Evolutionary conservation across 495 filamentous ascomycete species (phyloP), one percentile per base, ranked within the genome.

Genomic region (Podospora australis): DNA sequence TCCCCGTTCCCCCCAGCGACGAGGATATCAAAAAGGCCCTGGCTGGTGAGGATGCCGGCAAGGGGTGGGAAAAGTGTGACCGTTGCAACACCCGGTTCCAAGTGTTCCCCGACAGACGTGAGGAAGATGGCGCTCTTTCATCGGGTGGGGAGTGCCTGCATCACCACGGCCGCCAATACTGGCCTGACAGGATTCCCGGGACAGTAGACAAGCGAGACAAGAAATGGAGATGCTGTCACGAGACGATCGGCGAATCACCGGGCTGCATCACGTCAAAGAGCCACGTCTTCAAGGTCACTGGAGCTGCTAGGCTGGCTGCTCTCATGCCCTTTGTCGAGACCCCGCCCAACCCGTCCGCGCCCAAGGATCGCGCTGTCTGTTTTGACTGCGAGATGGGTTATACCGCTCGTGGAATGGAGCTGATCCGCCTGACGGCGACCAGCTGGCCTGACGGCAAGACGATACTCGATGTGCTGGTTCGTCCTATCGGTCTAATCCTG

Each of bases 351-450:
- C 66, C 70, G 8, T 56, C 69, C 4, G 64, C 58, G 6, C 64
- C 64, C 8, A 56, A 54, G 19, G 63, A 71, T 30, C 58, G 67
- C 23, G 74, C 81, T 2, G 78, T 97, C 11, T 83, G 80, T 56
- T 84, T 99, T 54, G 92, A 99, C 63, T 96, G 94, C 60, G 92
- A 99, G 59, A 99, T 99, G 92, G 86, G 87, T 7, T 99, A 92
- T 61, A 97, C 92, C 0, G 83, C 83, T 1, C 54, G 82, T 28
- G 92, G 92, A 0, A 61, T 96, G 47, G 92, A 99, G 59, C 72
- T 99, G 11, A 81, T 97, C 38, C 86, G 92, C 14, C 60, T 99
- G 17, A 96, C 92, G 0, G 88, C 84, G 7, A 80, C 86, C 24
- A 81, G 84, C 49, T 99, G 91, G 87, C 92, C 91, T 1, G 68